Evolutionary conservation across 1,284 basidiomycete species (phyloP).

Genomic region (Sparassis latifolia): DNA sequence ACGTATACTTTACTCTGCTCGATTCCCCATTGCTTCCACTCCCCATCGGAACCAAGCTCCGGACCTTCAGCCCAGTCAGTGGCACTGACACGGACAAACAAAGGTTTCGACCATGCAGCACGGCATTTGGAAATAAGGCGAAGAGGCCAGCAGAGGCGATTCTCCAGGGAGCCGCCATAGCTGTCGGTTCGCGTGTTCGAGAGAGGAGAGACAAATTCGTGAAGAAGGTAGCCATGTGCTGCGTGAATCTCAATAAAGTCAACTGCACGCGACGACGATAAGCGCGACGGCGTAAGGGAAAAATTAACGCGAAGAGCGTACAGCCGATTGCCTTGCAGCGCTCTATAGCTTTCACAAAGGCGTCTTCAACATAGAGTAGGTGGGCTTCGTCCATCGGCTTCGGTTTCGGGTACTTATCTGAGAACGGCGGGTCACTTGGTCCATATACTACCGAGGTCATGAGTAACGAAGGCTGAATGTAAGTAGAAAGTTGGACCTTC

Average conservation of each 20-base stretch:
- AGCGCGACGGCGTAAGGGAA: constrained; percentile 2
- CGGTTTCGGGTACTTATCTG: constrained; percentile 42
- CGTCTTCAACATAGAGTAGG: constrained; percentile 55
- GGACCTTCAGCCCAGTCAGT: constrained; percentile 75
- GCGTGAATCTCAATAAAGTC: constrained; percentile 82
- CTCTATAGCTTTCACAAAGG: constrained; percentile 58
- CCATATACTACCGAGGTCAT: constrained; percentile 28
- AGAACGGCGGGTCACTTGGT: constrained; percentile 49
- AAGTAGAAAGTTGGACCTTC: constrained; percentile 26
- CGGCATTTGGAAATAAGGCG: constrained; percentile 50
- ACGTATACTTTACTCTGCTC: constrained; percentile 65
- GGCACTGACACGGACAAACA: constrained; percentile 73
- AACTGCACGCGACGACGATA: constrained; percentile 31
- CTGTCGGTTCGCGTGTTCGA: constrained; percentile 65
- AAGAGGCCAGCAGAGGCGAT: constrained; percentile 65
- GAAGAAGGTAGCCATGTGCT: constrained; percentile 63
- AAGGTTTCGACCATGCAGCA: constrained; percentile 58
- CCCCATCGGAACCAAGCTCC: constrained; percentile 49
- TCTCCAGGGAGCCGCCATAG: constrained; percentile 73
- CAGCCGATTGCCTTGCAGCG: constrained; percentile 61
- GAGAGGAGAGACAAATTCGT: constrained; percentile 63
- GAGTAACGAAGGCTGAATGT: background rate
- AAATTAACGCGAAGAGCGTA: constrained; percentile 25
- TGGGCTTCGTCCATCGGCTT: constrained; percentile 47
- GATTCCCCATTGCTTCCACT: constrained; percentile 69